Conservation (phyloP, 768 basidiomycete genomes). For the Serendipita sp. region DNA sequence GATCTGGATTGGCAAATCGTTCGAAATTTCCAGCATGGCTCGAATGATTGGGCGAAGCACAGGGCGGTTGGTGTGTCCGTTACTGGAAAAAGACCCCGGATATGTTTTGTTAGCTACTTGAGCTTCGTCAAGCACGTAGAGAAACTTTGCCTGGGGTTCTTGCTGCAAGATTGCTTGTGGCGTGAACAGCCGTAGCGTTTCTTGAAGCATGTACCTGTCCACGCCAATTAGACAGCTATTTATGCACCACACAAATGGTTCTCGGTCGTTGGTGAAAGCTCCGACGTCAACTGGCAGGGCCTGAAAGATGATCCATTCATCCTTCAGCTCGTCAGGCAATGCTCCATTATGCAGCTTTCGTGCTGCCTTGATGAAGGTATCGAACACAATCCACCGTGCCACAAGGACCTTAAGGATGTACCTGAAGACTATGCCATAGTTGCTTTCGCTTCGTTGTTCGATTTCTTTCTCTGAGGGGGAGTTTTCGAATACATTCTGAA, state of each 20-base stretch:
- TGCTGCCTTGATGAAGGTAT: neutral
- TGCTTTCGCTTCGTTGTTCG: neutral
- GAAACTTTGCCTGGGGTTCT: neutral
- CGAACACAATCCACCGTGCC: neutral
- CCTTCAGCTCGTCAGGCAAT: slow-evolving; percentile 6
- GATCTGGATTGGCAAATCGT: neutral
- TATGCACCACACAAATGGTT: neutral
- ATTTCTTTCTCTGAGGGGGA: neutral
- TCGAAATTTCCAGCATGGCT: neutral
- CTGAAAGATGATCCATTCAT: neutral
- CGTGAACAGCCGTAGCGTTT: neutral
- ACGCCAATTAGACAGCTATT: neutral
- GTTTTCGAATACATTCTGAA: neutral
- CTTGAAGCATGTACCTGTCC: neutral
- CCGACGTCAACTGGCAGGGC: neutral
- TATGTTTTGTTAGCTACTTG: neutral
- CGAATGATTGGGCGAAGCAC: neutral
- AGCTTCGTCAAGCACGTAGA: neutral
- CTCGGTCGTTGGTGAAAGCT: neutral
- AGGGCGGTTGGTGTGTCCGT: neutral
- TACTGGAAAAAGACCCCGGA: neutral
- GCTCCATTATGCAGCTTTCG: neutral
- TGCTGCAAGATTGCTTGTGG: neutral
- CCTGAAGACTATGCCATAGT: neutral
- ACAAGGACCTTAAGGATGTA: neutral